A percentile compares a stretch with the other conserved stretches of the same genome.
Conservation (phyloP, 139 green algal species). For the Auxenochlorella protothecoides region DNA sequence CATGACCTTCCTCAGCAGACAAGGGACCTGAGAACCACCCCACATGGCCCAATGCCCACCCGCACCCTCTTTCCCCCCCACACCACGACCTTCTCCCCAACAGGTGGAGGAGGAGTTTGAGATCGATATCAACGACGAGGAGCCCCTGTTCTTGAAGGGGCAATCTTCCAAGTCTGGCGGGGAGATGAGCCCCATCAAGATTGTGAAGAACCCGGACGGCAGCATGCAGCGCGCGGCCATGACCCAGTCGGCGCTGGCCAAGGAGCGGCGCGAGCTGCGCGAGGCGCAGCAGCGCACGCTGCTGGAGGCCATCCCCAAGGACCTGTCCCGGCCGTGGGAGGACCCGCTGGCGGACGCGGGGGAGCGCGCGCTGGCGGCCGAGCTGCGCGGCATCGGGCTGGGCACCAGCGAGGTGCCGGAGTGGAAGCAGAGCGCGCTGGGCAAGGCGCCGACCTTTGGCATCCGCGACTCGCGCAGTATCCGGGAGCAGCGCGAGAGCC, state of each 20-base stretch:
- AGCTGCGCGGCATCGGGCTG: constrained; percentile 72
- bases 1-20: no score
- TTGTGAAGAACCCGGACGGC: constrained; percentile 98
- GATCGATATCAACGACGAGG: constrained; percentile 95
- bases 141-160: constrained; percentile 86
- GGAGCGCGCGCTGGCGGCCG: constrained; percentile 64
- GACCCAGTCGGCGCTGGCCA: constrained; percentile 85
- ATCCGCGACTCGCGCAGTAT: constrained; percentile 77
- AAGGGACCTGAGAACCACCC: no score
- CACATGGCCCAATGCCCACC: no score
- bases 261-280: constrained; percentile 92
- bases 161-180: constrained; percentile 36
- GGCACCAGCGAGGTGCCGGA: constrained; percentile 58
- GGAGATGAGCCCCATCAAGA: constrained; percentile 83
- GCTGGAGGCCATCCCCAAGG: constrained; percentile 86
- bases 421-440: constrained; percentile 83
- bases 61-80: no score
- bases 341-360: constrained; percentile 81
- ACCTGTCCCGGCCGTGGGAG: constrained; percentile 91
- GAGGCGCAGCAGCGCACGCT: constrained; percentile 91
- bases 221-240: constrained; percentile 93
- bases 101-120: constrained; percentile 87
- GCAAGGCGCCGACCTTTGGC: constrained; percentile 84
- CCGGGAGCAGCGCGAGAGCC: constrained; percentile 84
- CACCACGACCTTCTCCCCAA: neutral